Percentiles rank a stretch among this genome's conserved stretches.
Conservation (phyloP, 306 rosid species). For the Gastrolobium bilobum region DNA sequence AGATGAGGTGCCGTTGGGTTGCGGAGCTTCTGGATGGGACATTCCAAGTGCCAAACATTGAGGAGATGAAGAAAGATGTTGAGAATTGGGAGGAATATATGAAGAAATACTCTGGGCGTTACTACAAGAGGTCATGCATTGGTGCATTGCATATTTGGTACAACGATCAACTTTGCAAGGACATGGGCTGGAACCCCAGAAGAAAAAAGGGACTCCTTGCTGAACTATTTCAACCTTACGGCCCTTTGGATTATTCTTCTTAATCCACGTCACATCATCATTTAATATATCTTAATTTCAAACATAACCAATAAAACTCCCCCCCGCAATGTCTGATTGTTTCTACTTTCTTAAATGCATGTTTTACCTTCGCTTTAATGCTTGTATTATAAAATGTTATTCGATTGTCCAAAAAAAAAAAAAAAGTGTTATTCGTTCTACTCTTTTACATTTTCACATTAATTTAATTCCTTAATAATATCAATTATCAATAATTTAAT, state of each 20-base stretch:
- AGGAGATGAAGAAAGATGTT: constrained; percentile 70
- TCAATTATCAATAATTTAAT: too few relatives aligned
- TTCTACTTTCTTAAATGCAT: not conserved
- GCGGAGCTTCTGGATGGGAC: constrained; percentile 69
- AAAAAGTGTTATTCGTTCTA: too few relatives aligned
- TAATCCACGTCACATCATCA: not conserved
- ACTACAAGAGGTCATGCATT: constrained; percentile 65
- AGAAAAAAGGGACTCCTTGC: constrained; percentile 71
- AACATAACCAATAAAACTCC: not conserved
- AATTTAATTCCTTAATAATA: too few relatives aligned
- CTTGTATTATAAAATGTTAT: too few relatives aligned
- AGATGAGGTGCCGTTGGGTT: constrained; percentile 78
- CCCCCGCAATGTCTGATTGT: too few relatives aligned
- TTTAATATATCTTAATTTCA: too few relatives aligned
- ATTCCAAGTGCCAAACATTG: constrained; percentile 66
- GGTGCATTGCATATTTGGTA: constrained; percentile 64
- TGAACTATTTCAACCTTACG: constrained; percentile 72
- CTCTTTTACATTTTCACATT: too few relatives aligned
- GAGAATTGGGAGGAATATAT: constrained; percentile 57
- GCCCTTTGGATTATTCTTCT: constrained; percentile 64
- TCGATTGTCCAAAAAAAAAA: too few relatives aligned
- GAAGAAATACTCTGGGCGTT: constrained; percentile 54
- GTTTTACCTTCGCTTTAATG: too few relatives aligned
- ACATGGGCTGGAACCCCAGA: constrained; percentile 75
- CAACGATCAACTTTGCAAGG: constrained; percentile 72